A percentile compares a stretch with the other conserved stretches of the same genome.
Conservation (phyloP, 345 rosid species). For the Camelina laxa region DNA sequence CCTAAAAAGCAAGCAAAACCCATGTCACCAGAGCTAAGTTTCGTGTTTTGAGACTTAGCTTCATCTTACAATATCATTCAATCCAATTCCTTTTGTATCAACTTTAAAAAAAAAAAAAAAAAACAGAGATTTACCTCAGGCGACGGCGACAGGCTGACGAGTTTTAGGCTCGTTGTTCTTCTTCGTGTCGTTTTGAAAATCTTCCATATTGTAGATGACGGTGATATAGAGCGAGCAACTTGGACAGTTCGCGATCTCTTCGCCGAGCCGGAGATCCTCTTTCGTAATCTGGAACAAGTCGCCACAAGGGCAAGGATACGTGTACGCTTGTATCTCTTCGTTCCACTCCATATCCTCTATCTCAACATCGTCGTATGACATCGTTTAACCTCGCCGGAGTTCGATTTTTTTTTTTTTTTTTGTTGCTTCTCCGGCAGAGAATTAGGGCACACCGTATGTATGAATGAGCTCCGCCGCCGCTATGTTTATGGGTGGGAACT, state of each 20-base stretch:
- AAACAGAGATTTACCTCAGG: conserved; percentile 45
- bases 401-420: background rate
- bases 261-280: conserved; percentile 83
- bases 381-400: conserved; percentile 34
- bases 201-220: conserved; percentile 83
- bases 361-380: conserved; percentile 99
- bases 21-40: background rate
- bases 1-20: background rate
- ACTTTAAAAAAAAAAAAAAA: too few species aligned
- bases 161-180: conserved; percentile 49
- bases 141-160: conserved; percentile 61
- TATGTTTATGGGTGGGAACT: background rate
- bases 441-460: conserved; percentile 28
- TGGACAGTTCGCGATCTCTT: conserved; percentile 88
- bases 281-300: conserved; percentile 89
- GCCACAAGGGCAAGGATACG: conserved; percentile 96
- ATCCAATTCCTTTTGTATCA: background rate
- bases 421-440: conserved; percentile 31
- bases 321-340: conserved; percentile 74
- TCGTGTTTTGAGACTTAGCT: background rate
- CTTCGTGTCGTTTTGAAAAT: conserved; percentile 57
- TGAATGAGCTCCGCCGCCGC: conserved; percentile 28
- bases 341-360: conserved; percentile 98
- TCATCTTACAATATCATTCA: background rate
- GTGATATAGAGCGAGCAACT: conserved; percentile 94